Evolutionary conservation across 768 basidiomycete genomes (phyloP), one percentile per base, ranked within the genome.

Genomic region (Pseudohyphozyma bogoriensis): DNA sequence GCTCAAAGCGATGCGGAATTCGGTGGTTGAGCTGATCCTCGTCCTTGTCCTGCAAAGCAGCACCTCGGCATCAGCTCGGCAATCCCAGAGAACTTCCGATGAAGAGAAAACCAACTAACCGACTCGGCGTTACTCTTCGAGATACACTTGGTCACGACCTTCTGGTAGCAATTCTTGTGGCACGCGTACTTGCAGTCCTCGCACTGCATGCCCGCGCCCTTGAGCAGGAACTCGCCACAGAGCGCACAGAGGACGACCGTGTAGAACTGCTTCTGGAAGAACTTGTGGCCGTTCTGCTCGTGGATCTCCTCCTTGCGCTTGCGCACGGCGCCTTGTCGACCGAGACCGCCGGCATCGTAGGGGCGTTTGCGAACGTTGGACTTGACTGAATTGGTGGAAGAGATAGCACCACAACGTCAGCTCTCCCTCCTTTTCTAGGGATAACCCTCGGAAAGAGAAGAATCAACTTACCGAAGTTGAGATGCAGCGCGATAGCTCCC

Each of bases 241-340:
- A 95, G 89, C 4, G 95, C 95, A 73, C 95, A 99, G 55, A 96
- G 81, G 80, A 99, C 95, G 72, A 97, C 83, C 39, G 65, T 60
- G 74, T 95, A 97, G 78, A 99, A 99, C 75, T 97, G 95, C 49
- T 85, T 83, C 70, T 90, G 88, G 49, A 99, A 81, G 72, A 99
- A 99, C 74, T 95, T 89, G 78, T 99, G 95, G 15, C 95, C 95
- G 72, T 97, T 97, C 89, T 96, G 96, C 75, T 97, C 92, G 77
- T 92, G 91, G 4, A 97, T 86, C 77, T 97, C 93, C 67, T 84
- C 93, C 75, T 96, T 96, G 70, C 92, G 87, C 76, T 95, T 96
- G 72, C 92, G 86, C 67, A 99, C 84, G 60, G 95, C 95, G 56
- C 93, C 95, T 76, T 96, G 93, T 73, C 95, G 90, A 52, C 93